These are phyloP conservation scores for Sporothrix brunneoviolacea DNA, from an alignment of 2,329 filamentous ascomycete genomes.

Conservation along the genomic window DNA sequence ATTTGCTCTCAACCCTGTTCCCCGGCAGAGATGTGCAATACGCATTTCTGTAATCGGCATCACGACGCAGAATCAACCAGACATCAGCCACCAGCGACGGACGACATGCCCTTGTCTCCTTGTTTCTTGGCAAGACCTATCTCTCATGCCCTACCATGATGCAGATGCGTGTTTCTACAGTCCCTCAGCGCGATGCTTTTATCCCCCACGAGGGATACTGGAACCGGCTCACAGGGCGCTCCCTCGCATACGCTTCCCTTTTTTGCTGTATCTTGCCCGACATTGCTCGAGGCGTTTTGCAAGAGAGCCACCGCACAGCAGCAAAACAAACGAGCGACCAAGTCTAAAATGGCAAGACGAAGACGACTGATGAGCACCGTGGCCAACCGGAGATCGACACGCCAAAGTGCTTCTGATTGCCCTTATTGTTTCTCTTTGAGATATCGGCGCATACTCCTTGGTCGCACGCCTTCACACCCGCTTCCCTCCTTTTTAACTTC, in stretches of 20 bases:
- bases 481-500: not conserved
- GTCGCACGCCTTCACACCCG: not conserved
- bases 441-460: too few relatives aligned
- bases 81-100: not conserved
- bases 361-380: not conserved
- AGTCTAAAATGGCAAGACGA: not conserved
- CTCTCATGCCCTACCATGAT: not conserved
- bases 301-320: too few relatives aligned
- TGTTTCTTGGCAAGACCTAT: not conserved
- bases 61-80: not conserved
- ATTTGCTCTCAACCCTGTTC: too few relatives aligned
- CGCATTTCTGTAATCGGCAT: not conserved
- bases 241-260: not conserved
- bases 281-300: too few relatives aligned
- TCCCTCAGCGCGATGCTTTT: not conserved
- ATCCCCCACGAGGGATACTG: not conserved
- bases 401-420: not conserved
- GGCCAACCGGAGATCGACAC: not conserved
- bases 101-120: not conserved
- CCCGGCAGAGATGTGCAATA: not conserved
- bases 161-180: not conserved
- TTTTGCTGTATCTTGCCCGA: not conserved
- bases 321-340: not conserved
- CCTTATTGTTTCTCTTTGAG: not conserved
- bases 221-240: not conserved